Conservation (phyloP, 768 basidiomycete genomes). For the Cystobasidium onofrii region DNA sequence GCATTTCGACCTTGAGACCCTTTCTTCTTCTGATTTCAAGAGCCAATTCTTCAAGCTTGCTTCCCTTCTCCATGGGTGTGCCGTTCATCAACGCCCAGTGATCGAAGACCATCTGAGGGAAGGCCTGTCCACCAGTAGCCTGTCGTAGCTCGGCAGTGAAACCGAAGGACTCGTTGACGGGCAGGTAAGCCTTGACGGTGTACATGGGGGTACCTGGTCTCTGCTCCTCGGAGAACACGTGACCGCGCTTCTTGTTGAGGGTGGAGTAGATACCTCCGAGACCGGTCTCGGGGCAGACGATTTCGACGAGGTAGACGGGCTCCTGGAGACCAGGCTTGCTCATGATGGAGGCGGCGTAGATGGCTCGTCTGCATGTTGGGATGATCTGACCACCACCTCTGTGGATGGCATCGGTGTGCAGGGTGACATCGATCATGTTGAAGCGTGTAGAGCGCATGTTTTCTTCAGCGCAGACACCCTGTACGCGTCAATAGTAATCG, state of each 20-base stretch:
- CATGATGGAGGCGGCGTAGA: slow-evolving; percentile 89
- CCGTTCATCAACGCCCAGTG: slow-evolving; percentile 51
- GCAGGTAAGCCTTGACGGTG: slow-evolving; percentile 94
- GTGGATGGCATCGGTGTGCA: slow-evolving; percentile 98
- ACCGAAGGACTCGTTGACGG: slow-evolving; percentile 69
- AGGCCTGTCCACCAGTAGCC: slow-evolving; percentile 90
- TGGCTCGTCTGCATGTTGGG: slow-evolving; percentile 89
- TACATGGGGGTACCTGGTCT: slow-evolving; percentile 93
- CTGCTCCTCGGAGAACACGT: slow-evolving; percentile 97
- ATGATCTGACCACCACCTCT: slow-evolving; percentile 97
- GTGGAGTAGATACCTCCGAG: slow-evolving; percentile 65
- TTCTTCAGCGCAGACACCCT: slow-evolving; percentile 63
- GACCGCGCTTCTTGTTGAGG: slow-evolving; percentile 88
- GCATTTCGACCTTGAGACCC: slow-evolving; percentile 93
- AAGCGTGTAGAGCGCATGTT: slow-evolving; percentile 96
- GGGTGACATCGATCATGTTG: slow-evolving; percentile 53
- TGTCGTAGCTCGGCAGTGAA: slow-evolving; percentile 94
- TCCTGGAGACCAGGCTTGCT: slow-evolving; percentile 88
- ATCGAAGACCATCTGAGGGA: slow-evolving; percentile 75
- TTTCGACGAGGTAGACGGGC: slow-evolving; percentile 83
- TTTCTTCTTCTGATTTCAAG: slow-evolving; percentile 77
- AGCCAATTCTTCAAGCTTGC: slow-evolving; percentile 71
- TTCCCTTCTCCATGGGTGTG: slow-evolving; percentile 75
- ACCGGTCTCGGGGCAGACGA: slow-evolving; percentile 93
- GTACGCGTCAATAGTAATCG: too few relatives aligned